phyloP scores from a whole-genome alignment of 2,329 filamentous ascomycete genomes.

The Fusarium tricinctum region DNA sequence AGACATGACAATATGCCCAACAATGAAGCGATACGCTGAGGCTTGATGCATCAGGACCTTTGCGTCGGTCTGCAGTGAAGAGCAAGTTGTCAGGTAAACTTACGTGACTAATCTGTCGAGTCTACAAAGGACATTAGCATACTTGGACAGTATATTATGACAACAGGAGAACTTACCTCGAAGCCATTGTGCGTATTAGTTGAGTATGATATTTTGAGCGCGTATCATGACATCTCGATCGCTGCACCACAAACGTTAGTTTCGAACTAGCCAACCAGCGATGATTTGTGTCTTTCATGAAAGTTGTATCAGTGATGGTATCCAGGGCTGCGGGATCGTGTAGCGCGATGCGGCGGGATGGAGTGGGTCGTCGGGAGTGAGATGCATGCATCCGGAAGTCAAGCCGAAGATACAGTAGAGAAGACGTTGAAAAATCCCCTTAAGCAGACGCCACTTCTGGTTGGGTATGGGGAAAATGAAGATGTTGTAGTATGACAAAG shows the following conservation, averaged over 20 bases:
- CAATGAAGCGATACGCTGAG: neutral
- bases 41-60: neutral
- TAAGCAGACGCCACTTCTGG: constrained; percentile 29
- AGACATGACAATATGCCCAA: neutral
- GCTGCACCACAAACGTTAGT: constrained; percentile 37
- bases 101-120: constrained; percentile 90
- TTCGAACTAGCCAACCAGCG: constrained; percentile 1
- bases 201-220: constrained; percentile 37
- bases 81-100: constrained; percentile 58
- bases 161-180: constrained; percentile 60
- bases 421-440: constrained; percentile 9
- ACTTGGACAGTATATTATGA: neutral
- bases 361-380: constrained; percentile 46
- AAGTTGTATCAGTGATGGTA: constrained; percentile 34
- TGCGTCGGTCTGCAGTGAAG: neutral
- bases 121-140: constrained; percentile 60
- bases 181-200: constrained; percentile 66
- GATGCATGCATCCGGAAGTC: constrained; percentile 48
- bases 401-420: constrained; percentile 6
- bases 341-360: constrained; percentile 49
- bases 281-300: constrained; percentile 9
- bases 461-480: constrained; percentile 2
- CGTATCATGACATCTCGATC: constrained; percentile 51
- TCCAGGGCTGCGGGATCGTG: constrained; percentile 47
- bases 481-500: constrained; percentile 4